These are phyloP conservation scores for Candolleomyces aberdarensis DNA, from an alignment of 768 basidiomycete species.

Conservation along the genomic window DNA sequence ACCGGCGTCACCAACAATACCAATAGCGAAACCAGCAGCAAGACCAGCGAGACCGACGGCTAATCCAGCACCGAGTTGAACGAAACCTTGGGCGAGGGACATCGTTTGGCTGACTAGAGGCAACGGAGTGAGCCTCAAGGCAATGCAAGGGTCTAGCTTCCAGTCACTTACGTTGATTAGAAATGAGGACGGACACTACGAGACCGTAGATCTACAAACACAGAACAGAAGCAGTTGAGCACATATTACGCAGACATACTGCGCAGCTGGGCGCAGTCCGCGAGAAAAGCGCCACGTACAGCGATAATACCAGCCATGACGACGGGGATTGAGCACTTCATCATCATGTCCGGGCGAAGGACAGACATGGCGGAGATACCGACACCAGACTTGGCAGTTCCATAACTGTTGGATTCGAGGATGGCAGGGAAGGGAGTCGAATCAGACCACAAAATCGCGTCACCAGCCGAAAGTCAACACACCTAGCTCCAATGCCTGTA, in stretches of 20 bases:
- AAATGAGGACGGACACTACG: constrained; percentile 98
- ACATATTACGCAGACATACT: background rate
- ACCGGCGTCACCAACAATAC: constrained; percentile 98
- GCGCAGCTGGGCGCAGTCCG: background rate
- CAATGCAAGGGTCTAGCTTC: background rate
- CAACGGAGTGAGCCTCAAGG: background rate
- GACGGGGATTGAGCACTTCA: constrained; percentile 96
- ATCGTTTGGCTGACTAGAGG: constrained; percentile 66
- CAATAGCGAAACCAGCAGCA: constrained; percentile 95
- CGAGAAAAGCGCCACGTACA: constrained; percentile 48
- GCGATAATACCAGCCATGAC: constrained; percentile 99
- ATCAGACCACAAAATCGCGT: constrained; percentile 8
- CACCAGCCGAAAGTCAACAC: constrained; percentile 8
- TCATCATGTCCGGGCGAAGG: constrained; percentile 94
- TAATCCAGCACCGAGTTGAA: constrained; percentile 91
- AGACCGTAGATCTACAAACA: constrained; percentile 84
- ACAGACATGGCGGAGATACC: constrained; percentile 98
- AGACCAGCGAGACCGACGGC: constrained; percentile 93
- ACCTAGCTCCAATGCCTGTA: constrained; percentile 86
- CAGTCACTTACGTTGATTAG: constrained; percentile 67
- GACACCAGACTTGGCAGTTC: constrained; percentile 98
- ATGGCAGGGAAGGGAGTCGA: constrained; percentile 12
- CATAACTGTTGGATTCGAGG: constrained; percentile 61
- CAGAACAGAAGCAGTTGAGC: no score
- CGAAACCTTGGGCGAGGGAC: constrained; percentile 91